Conservation (phyloP, 805 yeast species). For the Candida railenensis region DNA sequence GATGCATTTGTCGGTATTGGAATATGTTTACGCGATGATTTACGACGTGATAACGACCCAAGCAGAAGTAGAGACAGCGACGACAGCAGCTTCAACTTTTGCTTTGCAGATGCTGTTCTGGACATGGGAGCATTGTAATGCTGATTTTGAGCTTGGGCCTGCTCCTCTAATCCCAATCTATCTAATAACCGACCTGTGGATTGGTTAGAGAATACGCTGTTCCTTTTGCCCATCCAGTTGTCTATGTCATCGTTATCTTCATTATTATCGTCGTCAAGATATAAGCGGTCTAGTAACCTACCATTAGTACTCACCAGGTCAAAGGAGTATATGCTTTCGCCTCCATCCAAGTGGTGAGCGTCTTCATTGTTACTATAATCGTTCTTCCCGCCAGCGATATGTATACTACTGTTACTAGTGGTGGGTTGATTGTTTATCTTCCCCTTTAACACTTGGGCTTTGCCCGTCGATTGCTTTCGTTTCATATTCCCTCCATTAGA, state of each 20-base stretch:
- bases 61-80: slow-evolving; percentile 2
- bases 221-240: slow-evolving; percentile 12
- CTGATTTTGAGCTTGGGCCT: neutral
- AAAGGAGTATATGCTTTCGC: slow-evolving; percentile 41
- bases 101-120: neutral
- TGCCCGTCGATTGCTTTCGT: neutral
- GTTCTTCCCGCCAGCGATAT: neutral
- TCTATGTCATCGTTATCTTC: slow-evolving; percentile 14
- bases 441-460: slow-evolving; percentile 8
- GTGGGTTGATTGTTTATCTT: neutral
- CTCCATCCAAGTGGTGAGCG: slow-evolving; percentile 15
- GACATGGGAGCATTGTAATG: neutral
- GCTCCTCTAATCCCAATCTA: slow-evolving; percentile 24
- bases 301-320: slow-evolving; percentile 45
- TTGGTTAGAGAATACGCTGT: slow-evolving; percentile 23
- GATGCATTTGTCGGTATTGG: slow-evolving; percentile 2
- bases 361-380: neutral
- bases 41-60: neutral
- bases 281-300: slow-evolving; percentile 38
- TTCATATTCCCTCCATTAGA: neutral
- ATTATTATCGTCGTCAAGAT: slow-evolving; percentile 22
- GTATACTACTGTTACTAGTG: neutral
- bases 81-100: neutral
- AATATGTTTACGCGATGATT: slow-evolving; percentile 4
- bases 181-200: slow-evolving; percentile 32